Conservation (phyloP, 2,329 filamentous ascomycete genomes). For the Sarocladium oryzae region DNA sequence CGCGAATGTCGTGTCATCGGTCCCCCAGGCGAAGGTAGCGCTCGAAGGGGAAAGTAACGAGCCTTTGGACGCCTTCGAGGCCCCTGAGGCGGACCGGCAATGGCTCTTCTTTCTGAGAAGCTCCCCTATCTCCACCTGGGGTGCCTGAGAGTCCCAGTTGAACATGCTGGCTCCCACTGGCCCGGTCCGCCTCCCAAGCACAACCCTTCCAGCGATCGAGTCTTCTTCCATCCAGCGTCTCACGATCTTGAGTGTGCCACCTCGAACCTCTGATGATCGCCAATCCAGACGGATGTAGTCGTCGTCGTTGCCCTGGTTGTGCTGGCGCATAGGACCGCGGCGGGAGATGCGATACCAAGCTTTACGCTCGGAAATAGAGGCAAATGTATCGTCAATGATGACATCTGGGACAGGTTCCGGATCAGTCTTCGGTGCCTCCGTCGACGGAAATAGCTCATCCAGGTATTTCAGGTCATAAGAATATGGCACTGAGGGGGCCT, state of each 20-base stretch:
- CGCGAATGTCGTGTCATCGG: constrained; percentile 6
- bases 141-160: constrained; percentile 52
- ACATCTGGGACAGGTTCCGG: constrained; percentile 36
- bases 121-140: constrained; percentile 40
- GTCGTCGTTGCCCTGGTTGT: constrained; percentile 47
- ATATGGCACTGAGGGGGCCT: constrained; percentile 15
- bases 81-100: constrained; percentile 5
- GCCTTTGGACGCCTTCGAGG: neutral
- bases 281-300: constrained; percentile 55
- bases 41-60: neutral
- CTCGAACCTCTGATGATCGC: constrained; percentile 46
- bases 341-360: constrained; percentile 60
- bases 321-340: constrained; percentile 49
- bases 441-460: constrained; percentile 25
- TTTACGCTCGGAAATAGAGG: constrained; percentile 50
- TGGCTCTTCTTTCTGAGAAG: constrained; percentile 21
- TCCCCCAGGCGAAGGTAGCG: constrained; percentile 13
- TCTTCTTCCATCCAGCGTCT: constrained; percentile 62
- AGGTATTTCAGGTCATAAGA: constrained; percentile 28
- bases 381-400: constrained; percentile 46
- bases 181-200: constrained; percentile 29
- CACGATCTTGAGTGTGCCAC: constrained; percentile 51
- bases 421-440: constrained; percentile 18
- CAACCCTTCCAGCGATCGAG: constrained; percentile 45
- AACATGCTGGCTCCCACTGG: constrained; percentile 45